Percentiles rank a stretch among this genome's conserved stretches.
phyloP scores from a whole-genome alignment of 805 yeast species.

The Saccharomycopsis fibuligera region DNA sequence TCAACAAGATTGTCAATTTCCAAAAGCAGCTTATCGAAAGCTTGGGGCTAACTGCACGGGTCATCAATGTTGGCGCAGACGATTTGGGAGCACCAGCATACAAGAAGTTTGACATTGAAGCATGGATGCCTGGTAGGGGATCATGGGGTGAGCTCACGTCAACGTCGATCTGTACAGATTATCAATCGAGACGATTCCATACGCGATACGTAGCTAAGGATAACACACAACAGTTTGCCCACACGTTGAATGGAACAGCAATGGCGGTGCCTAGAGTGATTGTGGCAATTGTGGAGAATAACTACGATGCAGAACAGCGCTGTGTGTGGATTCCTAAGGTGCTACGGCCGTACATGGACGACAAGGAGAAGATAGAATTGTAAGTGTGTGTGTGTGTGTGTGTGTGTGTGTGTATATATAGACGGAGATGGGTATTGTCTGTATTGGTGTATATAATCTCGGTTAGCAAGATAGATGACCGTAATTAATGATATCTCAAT shows the following conservation, averaged over 20 bases:
- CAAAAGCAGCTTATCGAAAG: slow-evolving; percentile 60
- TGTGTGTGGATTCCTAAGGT: slow-evolving; percentile 60
- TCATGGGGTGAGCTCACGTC: slow-evolving; percentile 90
- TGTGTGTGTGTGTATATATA: too few species aligned
- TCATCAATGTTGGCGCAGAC: slow-evolving; percentile 80
- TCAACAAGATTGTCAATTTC: slow-evolving; percentile 53
- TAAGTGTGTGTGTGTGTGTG: too few species aligned
- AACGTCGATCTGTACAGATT: slow-evolving; percentile 87
- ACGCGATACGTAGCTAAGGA: slow-evolving; percentile 44
- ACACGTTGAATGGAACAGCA: slow-evolving; percentile 92
- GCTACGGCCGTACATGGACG: slow-evolving; percentile 69
- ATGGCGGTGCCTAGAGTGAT: slow-evolving; percentile 91
- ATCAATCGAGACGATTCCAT: slow-evolving; percentile 77
- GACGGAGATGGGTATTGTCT: too few species aligned
- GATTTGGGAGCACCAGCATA: slow-evolving; percentile 93
- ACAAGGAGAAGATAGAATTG: slow-evolving; percentile 31
- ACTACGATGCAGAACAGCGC: slow-evolving; percentile 53
- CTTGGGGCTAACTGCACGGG: slow-evolving; percentile 74
- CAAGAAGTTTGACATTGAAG: slow-evolving; percentile 89
- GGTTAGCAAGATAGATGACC: too few species aligned
- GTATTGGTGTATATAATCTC: too few species aligned
- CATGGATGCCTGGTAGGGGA: slow-evolving; percentile 97
- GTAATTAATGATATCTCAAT: too few species aligned
- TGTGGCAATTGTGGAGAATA: slow-evolving; percentile 83
- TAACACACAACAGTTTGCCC: slow-evolving; percentile 43